Conservation (phyloP, 164 flowering plant species). For the Umbilicus rupestris region DNA sequence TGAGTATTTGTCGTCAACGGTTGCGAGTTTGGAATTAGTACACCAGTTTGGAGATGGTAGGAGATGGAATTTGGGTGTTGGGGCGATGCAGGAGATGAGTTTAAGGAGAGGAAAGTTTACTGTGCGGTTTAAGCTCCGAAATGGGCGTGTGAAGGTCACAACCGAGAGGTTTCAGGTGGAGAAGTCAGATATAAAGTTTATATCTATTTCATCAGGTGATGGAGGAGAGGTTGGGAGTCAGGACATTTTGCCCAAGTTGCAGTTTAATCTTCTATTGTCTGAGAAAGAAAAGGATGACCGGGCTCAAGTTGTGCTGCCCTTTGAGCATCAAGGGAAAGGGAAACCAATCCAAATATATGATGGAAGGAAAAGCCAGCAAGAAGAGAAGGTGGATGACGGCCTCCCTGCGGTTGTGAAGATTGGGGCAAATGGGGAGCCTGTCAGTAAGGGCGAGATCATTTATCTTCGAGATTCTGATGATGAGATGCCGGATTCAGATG, state of each 20-base stretch:
- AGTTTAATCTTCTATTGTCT: constrained; percentile 75
- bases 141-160: constrained; percentile 79
- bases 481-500: constrained; percentile 90
- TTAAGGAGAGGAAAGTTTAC: constrained; percentile 44
- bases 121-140: constrained; percentile 68
- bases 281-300: constrained; percentile 73
- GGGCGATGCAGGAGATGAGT: constrained; percentile 33
- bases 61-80: constrained; percentile 20
- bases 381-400: constrained; percentile 27
- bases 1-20: constrained; percentile 77
- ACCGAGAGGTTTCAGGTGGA: constrained; percentile 64
- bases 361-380: constrained; percentile 54
- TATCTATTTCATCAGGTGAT: constrained; percentile 37
- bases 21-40: constrained; percentile 55
- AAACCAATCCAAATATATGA: constrained; percentile 67
- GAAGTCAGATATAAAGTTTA: constrained; percentile 50
- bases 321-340: constrained; percentile 91
- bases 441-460: constrained; percentile 73
- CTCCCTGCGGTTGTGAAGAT: constrained; percentile 16
- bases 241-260: constrained; percentile 76
- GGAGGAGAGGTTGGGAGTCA: constrained; percentile 24
- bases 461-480: constrained; percentile 94
- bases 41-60: constrained; percentile 24
- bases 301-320: constrained; percentile 90
- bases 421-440: constrained; percentile 16